Evolutionary conservation across 352 stramenopile genomes (phyloP).

Genomic region (Globisporangium paroecandrum): DNA sequence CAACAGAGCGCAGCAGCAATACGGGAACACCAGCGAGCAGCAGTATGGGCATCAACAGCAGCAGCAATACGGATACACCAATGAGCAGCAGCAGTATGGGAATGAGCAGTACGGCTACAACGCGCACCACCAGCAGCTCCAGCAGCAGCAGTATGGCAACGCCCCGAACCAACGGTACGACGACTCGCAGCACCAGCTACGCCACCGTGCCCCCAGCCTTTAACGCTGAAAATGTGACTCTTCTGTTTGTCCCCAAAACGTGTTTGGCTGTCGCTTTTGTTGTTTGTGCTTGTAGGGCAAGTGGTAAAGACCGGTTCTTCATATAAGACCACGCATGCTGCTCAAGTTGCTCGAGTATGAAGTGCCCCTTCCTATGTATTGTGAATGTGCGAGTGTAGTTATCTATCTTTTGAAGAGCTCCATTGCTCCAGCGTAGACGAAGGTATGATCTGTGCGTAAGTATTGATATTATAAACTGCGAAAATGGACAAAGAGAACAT

Average conservation of each 20-base stretch:
- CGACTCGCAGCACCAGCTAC: neutral
- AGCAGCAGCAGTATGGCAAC: constrained; percentile 13
- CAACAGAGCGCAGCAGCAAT: constrained; percentile 20
- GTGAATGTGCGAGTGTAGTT: neutral
- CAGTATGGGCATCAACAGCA: constrained; percentile 11
- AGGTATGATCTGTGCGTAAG: neutral
- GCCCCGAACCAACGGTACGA: constrained; percentile 14
- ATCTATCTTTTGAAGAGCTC: neutral
- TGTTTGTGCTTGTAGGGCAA: neutral
- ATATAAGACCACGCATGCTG: neutral
- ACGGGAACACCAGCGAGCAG: constrained; percentile 19
- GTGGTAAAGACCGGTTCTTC: constrained; percentile 7
- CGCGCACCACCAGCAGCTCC: constrained; percentile 11
- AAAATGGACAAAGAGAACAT: neutral
- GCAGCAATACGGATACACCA: constrained; percentile 19
- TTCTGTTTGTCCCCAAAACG: neutral
- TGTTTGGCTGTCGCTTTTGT: neutral
- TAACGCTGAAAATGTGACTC: neutral
- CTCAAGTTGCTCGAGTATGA: neutral
- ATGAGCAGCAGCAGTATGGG: constrained; percentile 16
- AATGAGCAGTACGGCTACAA: constrained; percentile 15
- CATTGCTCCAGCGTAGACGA: neutral
- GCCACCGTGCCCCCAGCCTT: constrained; percentile 2
- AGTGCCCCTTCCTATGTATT: neutral
- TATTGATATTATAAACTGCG: neutral